Evolutionary conservation across 805 yeast species (phyloP).

Genomic region (Yamadazyma endophytica): DNA sequence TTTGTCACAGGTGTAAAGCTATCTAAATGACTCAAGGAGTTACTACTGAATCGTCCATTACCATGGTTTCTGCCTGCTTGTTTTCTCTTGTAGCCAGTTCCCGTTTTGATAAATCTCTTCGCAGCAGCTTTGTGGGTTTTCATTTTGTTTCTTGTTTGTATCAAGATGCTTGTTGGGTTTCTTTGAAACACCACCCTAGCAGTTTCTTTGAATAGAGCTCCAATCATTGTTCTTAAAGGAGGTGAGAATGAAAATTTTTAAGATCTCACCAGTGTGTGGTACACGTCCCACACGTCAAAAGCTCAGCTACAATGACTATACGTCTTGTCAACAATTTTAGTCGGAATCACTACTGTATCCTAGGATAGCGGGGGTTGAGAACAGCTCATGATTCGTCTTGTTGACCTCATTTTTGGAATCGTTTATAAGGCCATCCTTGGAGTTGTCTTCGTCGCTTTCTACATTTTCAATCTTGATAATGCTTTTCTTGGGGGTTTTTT

Average conservation of each 20-base stretch:
- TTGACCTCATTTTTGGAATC: no score
- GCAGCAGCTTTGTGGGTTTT: constrained; percentile 86
- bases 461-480: no score
- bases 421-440: no score
- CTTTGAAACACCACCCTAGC: constrained; percentile 6
- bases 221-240: constrained; percentile 2
- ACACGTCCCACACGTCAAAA: neutral
- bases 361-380: neutral
- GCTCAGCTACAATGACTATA: no score
- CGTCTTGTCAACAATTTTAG: neutral
- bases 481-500: no score
- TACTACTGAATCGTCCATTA: constrained; percentile 79
- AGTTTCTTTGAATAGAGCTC: constrained; percentile 4
- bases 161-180: constrained; percentile 13
- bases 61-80: constrained; percentile 90
- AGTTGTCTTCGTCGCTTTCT: no score
- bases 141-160: constrained; percentile 45
- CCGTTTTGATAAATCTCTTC: constrained; percentile 79
- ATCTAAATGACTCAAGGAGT: constrained; percentile 54
- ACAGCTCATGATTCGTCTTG: no score
- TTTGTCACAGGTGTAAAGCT: constrained; percentile 52
- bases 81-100: constrained; percentile 51
- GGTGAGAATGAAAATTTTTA: neutral
- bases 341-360: neutral
- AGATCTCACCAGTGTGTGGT: neutral